phyloP scores from a whole-genome alignment of 23 red algal species.

The Gracilariopsis chorda region DNA sequence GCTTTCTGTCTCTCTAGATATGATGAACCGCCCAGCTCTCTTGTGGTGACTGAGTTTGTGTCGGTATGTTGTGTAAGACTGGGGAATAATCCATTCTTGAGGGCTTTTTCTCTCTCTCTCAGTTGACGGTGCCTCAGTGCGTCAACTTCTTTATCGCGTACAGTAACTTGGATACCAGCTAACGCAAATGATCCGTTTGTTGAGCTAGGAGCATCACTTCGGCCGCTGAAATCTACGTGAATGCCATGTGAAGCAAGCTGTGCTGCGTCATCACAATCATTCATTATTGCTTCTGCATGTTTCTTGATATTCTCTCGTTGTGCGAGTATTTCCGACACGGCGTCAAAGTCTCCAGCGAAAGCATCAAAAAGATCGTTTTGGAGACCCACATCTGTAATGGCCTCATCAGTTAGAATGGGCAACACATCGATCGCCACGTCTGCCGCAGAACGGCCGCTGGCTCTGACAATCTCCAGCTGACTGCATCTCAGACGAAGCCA shows the following conservation, averaged over 20 bases:
- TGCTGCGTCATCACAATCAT: conserved; percentile 19
- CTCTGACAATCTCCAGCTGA: conserved; percentile 33
- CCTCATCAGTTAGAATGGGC: conserved; percentile 4
- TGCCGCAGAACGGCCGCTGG: not conserved
- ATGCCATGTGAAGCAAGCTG: conserved; percentile 4
- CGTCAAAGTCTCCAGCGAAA: conserved; percentile 74
- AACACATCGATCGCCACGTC: conserved; percentile 56
- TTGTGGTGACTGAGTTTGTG: not conserved
- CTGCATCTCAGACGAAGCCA: conserved; percentile 37
- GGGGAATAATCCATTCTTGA: not conserved
- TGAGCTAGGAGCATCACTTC: not conserved
- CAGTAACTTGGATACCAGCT: conserved; percentile 16
- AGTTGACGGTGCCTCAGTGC: not conserved
- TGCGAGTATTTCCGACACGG: conserved; percentile 52
- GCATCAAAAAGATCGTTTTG: conserved; percentile 74
- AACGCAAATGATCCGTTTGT: not conserved
- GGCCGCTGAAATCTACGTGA: not conserved
- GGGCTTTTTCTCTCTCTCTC: conserved; percentile 25
- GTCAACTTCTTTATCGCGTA: conserved; percentile 18
- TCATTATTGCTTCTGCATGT: conserved; percentile 26
- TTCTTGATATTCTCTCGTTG: not conserved
- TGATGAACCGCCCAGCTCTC: conserved; percentile 25
- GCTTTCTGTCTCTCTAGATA: conserved; percentile 35
- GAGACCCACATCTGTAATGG: conserved; percentile 4
- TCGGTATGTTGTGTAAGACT: not conserved